Evolutionary conservation across 2,329 filamentous ascomycete species (phyloP), one percentile per base, ranked within the genome.

Genomic region (Hymenoscyphus repandus): DNA sequence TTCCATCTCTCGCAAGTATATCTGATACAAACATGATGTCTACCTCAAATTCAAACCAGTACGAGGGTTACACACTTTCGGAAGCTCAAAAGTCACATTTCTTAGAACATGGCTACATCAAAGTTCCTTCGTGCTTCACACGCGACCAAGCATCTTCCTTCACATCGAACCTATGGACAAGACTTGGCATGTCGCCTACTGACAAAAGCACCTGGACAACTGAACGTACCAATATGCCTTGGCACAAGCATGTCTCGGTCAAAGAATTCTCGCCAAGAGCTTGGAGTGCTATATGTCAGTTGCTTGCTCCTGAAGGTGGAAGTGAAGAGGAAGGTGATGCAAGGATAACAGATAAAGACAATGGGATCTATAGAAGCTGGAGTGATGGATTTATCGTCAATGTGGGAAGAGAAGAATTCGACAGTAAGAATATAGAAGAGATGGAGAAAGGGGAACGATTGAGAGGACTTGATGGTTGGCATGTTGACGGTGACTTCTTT

Each of bases 401-500:
- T 66, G 73, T 88, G 6, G 85, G 85, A 11, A 79, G 74, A 1
- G 63, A 73, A 0, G 74, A 76, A 45, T 70, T 69, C 85, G 18
- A 61, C 71, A 6, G 72, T 17, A 30, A 15, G 44, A 34, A 30
- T 1, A 32, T 45, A 18, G 22, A 37, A 18, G 30, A 34, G 20
- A 13, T 83, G 84, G n/a, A 80, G 73, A 1, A 63, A 73, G 1
- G 73, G 76, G 47, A 70, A 70, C 43, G 76, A 39, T 70, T 74
- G 44, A 55, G 49, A 45, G 73, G 79, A 0, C 68, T 86, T 17
- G 62, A 71, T 6, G 72, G 72, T 18, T 88, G 84, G 83, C 84
- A 87, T 66, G 80, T 85, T 15, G 83, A 87, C 66, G 83, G 84
- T 7, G 83, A 88, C 58, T 87, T 86, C 66, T 88, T 88, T 64